Conservation (phyloP, 345 rosid genomes). For the Crucihimalaya himalaica region DNA sequence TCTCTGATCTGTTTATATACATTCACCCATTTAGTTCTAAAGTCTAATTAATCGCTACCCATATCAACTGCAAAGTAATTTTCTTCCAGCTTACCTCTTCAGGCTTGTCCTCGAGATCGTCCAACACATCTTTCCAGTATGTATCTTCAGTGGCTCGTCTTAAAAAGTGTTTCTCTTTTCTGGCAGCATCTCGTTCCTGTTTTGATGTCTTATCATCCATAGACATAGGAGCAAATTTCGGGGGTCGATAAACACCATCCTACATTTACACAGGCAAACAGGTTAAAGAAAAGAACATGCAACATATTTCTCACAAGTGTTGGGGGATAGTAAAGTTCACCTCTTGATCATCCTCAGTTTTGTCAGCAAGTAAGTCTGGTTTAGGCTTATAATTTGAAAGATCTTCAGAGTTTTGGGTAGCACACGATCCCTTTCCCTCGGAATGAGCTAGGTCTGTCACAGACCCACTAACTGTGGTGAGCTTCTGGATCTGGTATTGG, state of each 20-base stretch:
- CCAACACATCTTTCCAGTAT: conserved; percentile 66
- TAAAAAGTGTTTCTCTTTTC: conserved; percentile 67
- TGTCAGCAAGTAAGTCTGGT: conserved; percentile 72
- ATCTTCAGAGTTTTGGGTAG: conserved; percentile 58
- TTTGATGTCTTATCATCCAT: conserved; percentile 82
- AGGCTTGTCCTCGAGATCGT: conserved; percentile 82
- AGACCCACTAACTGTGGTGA: conserved; percentile 49
- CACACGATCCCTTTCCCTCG: conserved; percentile 45
- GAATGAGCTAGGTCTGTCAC: conserved; percentile 38
- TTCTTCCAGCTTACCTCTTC: conserved; percentile 64
- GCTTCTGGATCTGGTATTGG: conserved; percentile 90
- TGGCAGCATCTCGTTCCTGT: conserved; percentile 65
- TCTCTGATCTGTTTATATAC: conserved; percentile 60
- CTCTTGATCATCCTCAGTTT: conserved; percentile 42
- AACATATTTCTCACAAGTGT: conserved; percentile 1
- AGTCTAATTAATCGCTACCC: background rate
- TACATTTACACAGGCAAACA: conserved; percentile 36
- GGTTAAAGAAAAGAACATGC: conserved; percentile 24
- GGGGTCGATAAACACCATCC: conserved; percentile 69
- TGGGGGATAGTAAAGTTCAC: conserved; percentile 6
- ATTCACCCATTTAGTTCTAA: conserved; percentile 34
- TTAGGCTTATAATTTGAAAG: conserved; percentile 73
- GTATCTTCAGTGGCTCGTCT: conserved; percentile 57
- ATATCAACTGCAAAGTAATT: conserved; percentile 5
- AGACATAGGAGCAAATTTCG: conserved; percentile 70